Percentiles rank a stretch among this genome's conserved stretches.
Evolutionary conservation across 176 grass and related monocot species (phyloP).

Genomic region (Areca catechu): DNA sequence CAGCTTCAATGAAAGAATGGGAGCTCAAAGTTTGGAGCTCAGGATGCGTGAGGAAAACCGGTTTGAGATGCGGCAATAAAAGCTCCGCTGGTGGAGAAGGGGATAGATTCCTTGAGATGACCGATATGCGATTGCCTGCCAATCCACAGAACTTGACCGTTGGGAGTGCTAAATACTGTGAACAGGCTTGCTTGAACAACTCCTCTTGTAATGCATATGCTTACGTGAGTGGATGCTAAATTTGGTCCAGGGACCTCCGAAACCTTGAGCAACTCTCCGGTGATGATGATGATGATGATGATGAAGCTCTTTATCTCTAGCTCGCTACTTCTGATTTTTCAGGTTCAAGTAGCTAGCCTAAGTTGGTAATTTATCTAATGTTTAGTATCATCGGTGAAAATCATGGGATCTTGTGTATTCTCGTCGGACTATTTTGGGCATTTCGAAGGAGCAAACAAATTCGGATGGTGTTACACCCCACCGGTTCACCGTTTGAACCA

Average conservation of each 20-base stretch:
- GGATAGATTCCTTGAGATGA: slow-evolving; percentile 35
- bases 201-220: slow-evolving; percentile 33
- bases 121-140: slow-evolving; percentile 25
- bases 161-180: slow-evolving; percentile 13
- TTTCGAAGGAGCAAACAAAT: background rate
- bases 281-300: slow-evolving; percentile 8
- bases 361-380: background rate
- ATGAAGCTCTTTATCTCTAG: slow-evolving; percentile 15
- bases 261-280: slow-evolving; percentile 10
- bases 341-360: background rate
- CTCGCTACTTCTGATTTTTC: slow-evolving; percentile 19
- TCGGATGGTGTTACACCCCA: too few relatives aligned
- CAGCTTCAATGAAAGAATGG: slow-evolving; percentile 14
- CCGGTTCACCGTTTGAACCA: too few relatives aligned
- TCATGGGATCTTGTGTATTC: background rate
- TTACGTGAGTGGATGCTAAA: slow-evolving; percentile 2
- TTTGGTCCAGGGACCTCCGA: slow-evolving; percentile 21
- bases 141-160: background rate
- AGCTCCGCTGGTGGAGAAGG: background rate
- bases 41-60: slow-evolving; percentile 27
- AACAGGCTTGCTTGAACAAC: slow-evolving; percentile 33
- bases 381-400: background rate
- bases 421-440: background rate
- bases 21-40: slow-evolving; percentile 13
- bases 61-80: slow-evolving; percentile 6